These are phyloP conservation scores for Wickerhamomyces sp. DNA, from an alignment of 1,139 yeast species.

Conservation along the genomic window DNA sequence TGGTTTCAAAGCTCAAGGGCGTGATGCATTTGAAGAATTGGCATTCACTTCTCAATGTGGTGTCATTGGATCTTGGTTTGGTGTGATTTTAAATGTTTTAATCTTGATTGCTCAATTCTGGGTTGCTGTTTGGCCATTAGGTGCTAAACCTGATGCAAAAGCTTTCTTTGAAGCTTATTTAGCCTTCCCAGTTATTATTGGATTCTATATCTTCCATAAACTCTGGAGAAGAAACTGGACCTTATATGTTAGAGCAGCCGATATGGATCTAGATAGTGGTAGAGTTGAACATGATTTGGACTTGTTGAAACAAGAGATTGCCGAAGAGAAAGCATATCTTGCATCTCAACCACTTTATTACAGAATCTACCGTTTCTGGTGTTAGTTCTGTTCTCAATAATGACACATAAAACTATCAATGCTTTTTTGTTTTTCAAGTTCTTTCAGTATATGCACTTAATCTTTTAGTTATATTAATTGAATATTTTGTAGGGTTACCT, in stretches of 20 bases:
- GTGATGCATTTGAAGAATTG: constrained; percentile 45
- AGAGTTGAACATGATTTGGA: constrained; percentile 45
- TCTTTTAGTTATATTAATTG: not conserved
- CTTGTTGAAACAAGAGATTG: constrained; percentile 38
- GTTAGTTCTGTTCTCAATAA: too few species aligned
- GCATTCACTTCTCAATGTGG: constrained; percentile 54
- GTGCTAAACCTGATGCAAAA: constrained; percentile 44
- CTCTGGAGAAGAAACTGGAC: constrained; percentile 39
- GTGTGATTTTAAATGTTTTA: constrained; percentile 41
- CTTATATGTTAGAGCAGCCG: constrained; percentile 30
- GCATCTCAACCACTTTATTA: constrained; percentile 29
- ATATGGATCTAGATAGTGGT: constrained; percentile 48
- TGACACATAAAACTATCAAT: too few species aligned
- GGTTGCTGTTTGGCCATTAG: constrained; percentile 68
- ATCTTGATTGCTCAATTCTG: constrained; percentile 60
- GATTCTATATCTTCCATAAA: constrained; percentile 37
- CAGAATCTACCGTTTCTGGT: constrained; percentile 43
- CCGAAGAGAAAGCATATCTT: constrained; percentile 39
- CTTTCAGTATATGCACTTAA: not conserved
- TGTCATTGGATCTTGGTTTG: constrained; percentile 48
- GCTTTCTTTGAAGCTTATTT: constrained; percentile 60
- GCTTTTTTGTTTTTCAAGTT: not conserved
- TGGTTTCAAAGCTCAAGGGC: constrained; percentile 55
- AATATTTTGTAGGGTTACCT: not conserved
- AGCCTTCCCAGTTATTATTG: constrained; percentile 46